Conservation (phyloP, 1,139 yeast species). For the Suhomyces ambrosiae region DNA sequence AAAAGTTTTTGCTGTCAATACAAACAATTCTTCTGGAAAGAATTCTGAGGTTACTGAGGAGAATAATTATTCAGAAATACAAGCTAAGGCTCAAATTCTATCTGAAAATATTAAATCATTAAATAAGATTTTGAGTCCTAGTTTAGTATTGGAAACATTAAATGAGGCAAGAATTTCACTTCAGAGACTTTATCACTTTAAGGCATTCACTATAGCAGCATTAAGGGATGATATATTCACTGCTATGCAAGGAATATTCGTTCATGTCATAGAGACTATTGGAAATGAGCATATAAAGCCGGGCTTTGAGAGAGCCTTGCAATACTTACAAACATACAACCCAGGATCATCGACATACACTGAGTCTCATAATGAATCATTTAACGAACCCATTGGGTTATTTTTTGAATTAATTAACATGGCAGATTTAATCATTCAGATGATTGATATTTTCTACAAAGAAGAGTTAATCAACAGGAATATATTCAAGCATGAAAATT, state of each 20-base stretch:
- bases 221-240: slow-evolving; percentile 34
- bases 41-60: slow-evolving; percentile 19
- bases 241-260: slow-evolving; percentile 61
- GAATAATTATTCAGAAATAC: slow-evolving; percentile 40
- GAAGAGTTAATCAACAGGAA: slow-evolving; percentile 72
- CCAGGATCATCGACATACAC: slow-evolving; percentile 44
- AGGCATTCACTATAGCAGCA: slow-evolving; percentile 36
- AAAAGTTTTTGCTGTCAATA: slow-evolving; percentile 56
- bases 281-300: slow-evolving; percentile 72
- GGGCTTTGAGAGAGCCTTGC: slow-evolving; percentile 82
- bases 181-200: slow-evolving; percentile 36
- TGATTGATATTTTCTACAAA: slow-evolving; percentile 88
- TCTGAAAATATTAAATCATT: slow-evolving; percentile 47
- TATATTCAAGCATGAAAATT: slow-evolving; percentile 67
- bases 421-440: slow-evolving; percentile 90
- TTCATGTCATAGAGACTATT: slow-evolving; percentile 62
- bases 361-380: slow-evolving; percentile 26
- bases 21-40: slow-evolving; percentile 18
- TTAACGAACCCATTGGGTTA: slow-evolving; percentile 79
- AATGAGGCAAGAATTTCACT: slow-evolving; percentile 43
- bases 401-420: slow-evolving; percentile 90
- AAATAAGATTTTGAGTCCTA: slow-evolving; percentile 44
- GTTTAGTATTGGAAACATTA: slow-evolving; percentile 39
- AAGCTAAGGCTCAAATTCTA: slow-evolving; percentile 47
- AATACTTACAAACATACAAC: slow-evolving; percentile 68